phyloP scores from a whole-genome alignment of 345 rosid genomes.

The Salix purpurea region DNA sequence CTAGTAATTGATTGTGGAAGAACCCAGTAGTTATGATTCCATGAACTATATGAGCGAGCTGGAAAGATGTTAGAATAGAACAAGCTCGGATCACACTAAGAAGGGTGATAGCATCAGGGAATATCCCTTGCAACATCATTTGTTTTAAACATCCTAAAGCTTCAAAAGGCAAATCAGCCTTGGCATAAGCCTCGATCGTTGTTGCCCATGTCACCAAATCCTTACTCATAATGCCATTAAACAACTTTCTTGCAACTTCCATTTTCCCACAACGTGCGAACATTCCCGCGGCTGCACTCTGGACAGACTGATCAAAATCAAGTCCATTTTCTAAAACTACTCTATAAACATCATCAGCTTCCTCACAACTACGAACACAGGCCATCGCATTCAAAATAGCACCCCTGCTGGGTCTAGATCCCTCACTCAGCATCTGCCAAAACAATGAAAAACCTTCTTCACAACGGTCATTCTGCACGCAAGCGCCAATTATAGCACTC shows the following conservation, averaged over 20 bases:
- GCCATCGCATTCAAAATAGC: slow-evolving; percentile 31
- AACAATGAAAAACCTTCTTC: slow-evolving; percentile 28
- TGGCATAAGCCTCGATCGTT: slow-evolving; percentile 31
- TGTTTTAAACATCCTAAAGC: slow-evolving; percentile 22
- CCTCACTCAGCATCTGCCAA: slow-evolving; percentile 27
- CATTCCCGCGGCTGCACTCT: slow-evolving; percentile 20
- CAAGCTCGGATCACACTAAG: slow-evolving; percentile 28
- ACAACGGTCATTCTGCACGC: slow-evolving; percentile 4
- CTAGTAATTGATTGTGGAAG: slow-evolving; percentile 7
- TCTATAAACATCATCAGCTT: slow-evolving; percentile 21
- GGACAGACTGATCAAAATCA: slow-evolving; percentile 22
- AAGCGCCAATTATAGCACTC: slow-evolving; percentile 32
- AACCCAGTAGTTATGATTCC: slow-evolving; percentile 13
- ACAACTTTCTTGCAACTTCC: slow-evolving; percentile 21
- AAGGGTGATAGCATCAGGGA: slow-evolving; percentile 32
- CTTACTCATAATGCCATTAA: slow-evolving; percentile 20
- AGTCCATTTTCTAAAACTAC: slow-evolving; percentile 23
- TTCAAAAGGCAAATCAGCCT: slow-evolving; percentile 24
- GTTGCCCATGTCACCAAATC: slow-evolving; percentile 34
- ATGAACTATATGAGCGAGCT: slow-evolving; percentile 15
- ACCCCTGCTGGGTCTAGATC: slow-evolving; percentile 18
- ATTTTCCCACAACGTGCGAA: slow-evolving; percentile 28
- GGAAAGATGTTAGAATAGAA: slow-evolving; percentile 25
- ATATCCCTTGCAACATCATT: slow-evolving; percentile 3
- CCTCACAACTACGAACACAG: slow-evolving; percentile 15